Evolutionary conservation across 345 rosid species (phyloP), one percentile per base, ranked within the genome.

Genomic region (Dipteronia dyeriana): DNA sequence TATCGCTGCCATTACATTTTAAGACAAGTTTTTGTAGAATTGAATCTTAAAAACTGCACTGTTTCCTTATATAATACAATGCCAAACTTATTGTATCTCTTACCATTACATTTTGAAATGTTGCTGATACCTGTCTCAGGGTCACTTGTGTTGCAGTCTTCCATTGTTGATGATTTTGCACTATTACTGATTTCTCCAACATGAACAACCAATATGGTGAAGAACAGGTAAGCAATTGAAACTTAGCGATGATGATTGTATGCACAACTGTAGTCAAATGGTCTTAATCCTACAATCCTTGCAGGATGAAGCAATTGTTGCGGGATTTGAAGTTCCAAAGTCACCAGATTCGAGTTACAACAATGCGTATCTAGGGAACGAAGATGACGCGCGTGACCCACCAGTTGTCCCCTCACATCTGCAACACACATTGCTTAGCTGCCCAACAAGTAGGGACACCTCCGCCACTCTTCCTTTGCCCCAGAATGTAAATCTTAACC

Each of bases 261-360:
- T 25, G 57, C 31, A 65, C 68, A 62, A 38, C 7, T 10, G 41
- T 75, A 31, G 64, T 69, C 7, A 74, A 75, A 20, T 57, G 67
- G 63, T 38, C 63, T 64, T 77, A 60, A 68, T 66, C 74, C 25
- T 72, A 45, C 22, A 70, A 19, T 62, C 47, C 31, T 75, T 82
- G 79, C 88, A 92, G 98, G 98, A 92, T 76, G 91, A 86, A 81
- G 82, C 85, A 73, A 91, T 91, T 12, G 99, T 92, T 31, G 87
- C 16, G 65, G 99, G 99, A 68, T 97, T 97, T 68, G 98, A 97
- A 79, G 92, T 89, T 67, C 97, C 98, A 25, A 76, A 78, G 57
- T 97, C 99, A 7, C 99, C 99, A 0, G 99, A 90, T 81, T 91
- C 97, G 43, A 94, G 98, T 83, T 97, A 97, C 88, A 90, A 85